Conservation (phyloP, 805 yeast species). For the Saccharomycopsis schoenii region DNA sequence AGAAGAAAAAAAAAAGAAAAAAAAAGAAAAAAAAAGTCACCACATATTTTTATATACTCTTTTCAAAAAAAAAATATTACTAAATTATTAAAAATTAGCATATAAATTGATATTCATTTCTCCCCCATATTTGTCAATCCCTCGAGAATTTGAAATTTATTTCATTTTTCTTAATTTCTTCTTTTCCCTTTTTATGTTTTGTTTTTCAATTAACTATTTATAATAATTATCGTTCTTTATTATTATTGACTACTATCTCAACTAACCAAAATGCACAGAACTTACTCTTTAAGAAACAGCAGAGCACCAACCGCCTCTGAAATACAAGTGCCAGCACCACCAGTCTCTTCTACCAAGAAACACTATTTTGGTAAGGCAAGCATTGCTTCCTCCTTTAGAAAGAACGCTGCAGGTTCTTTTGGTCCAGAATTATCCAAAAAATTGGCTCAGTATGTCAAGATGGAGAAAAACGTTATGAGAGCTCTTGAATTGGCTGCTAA, state of each 20-base stretch:
- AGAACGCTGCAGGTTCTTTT: conserved; percentile 64
- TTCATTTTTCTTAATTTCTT: neutral
- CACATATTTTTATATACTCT: neutral
- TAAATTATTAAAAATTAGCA: neutral
- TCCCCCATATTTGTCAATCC: neutral
- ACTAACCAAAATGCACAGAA: conserved; percentile 72
- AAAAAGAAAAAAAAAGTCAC: neutral
- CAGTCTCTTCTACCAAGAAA: conserved; percentile 78
- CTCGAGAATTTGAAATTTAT: neutral
- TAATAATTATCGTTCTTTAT: neutral
- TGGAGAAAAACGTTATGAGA: conserved; percentile 75
- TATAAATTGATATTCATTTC: neutral
- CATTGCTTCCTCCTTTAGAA: conserved; percentile 47
- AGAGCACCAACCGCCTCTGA: conserved; percentile 98
- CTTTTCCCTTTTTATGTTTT: neutral
- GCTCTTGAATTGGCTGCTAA: conserved; percentile 67
- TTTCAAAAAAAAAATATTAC: neutral
- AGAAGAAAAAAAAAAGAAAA: neutral
- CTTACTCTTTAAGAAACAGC: conserved; percentile 88
- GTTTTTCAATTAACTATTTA: neutral
- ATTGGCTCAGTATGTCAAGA: conserved; percentile 63
- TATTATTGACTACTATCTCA: neutral
- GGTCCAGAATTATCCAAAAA: conserved; percentile 77
- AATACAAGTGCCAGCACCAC: conserved; percentile 90
- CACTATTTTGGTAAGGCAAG: conserved; percentile 83